These are phyloP conservation scores for Plasmodium berghei DNA, from an alignment of 169 alveolate species.

Conservation along the genomic window DNA sequence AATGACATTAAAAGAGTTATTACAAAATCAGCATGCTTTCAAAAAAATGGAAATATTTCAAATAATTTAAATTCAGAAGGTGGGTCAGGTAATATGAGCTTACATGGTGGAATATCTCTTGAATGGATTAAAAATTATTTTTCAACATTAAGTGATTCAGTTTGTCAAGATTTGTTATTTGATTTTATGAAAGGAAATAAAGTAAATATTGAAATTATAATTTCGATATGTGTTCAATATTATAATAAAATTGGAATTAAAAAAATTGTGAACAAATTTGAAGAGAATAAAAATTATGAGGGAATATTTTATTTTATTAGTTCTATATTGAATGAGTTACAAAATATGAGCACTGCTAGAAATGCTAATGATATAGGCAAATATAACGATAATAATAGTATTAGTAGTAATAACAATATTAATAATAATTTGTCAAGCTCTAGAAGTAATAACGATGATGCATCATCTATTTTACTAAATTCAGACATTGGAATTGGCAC, in stretches of 20 bases:
- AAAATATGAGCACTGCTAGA: conserved; percentile 24
- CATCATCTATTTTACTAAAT: conserved; percentile 77
- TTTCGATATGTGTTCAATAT: conserved; percentile 78
- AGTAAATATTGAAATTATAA: conserved; percentile 77
- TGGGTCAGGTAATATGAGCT: not conserved
- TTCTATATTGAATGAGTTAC: conserved; percentile 63
- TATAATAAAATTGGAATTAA: conserved; percentile 82
- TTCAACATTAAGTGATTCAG: conserved; percentile 68
- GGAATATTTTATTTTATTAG: conserved; percentile 76
- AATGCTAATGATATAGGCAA: too few species aligned
- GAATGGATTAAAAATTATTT: conserved; percentile 75
- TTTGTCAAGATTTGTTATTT: conserved; percentile 75
- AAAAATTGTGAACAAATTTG: conserved; percentile 79
- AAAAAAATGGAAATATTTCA: conserved; percentile 58
- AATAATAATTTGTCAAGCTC: conserved; percentile 5
- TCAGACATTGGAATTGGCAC: conserved; percentile 43
- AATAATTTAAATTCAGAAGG: not conserved
- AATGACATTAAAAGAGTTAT: conserved; percentile 95
- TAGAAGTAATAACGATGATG: conserved; percentile 45
- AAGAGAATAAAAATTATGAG: conserved; percentile 72
- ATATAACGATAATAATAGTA: too few species aligned
- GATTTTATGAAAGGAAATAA: conserved; percentile 80
- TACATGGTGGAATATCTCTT: conserved; percentile 36
- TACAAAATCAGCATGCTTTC: conserved; percentile 89
- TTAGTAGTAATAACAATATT: too few species aligned